Evolutionary conservation across 352 stramenopile species (phyloP), one percentile per base, ranked within the genome.

Genomic region (Pythium biforme): DNA sequence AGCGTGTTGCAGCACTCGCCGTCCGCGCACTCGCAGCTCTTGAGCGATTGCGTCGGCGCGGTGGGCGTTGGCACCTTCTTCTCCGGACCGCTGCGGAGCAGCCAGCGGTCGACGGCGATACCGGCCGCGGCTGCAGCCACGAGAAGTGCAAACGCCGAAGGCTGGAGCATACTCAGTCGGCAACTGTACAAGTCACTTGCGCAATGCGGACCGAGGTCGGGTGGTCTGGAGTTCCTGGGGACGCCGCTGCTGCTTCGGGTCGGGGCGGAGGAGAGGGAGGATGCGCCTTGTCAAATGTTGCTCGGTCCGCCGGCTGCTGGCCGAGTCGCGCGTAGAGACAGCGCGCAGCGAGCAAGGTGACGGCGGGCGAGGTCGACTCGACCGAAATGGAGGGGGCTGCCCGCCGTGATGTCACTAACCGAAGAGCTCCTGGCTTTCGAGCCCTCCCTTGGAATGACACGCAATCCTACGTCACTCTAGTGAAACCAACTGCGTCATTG

Each of bases 1-100:
- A 80, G 83, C 20, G 63, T 65, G 67, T 90, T 92, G 70, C 83
- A 92, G 74, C 83, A 92, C 69, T 92, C 77, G 37, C 82, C 82
- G 55, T 91, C 82, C 3, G 56, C 71, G 54, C 82, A 91, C 50
- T 77, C 78, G 62, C 82, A 91, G 23, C 62, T 53, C 61, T 75
- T 77, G 22, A 34, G 33, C 31, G 40, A 4, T 17, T 11, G 40
- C 20, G 40, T 3, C 37, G 37, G 37, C 14, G 37, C 15, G 4
- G 12, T 14, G 6, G 23, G 17, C 31, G 22, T n/a, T 3, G 25
- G 23, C 37, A 37, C 7, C 6, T 50, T 8, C 14, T 25, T 25
- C 6, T 46, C 40, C n/a, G n/a, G n/a, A n/a, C n/a, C n/a, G 8
- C 48, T 57, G 37, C 59, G 47, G 26, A 57, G 9, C 37, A 72